phyloP scores from a whole-genome alignment of 2,329 filamentous ascomycete species.

The Periconia sp. region DNA sequence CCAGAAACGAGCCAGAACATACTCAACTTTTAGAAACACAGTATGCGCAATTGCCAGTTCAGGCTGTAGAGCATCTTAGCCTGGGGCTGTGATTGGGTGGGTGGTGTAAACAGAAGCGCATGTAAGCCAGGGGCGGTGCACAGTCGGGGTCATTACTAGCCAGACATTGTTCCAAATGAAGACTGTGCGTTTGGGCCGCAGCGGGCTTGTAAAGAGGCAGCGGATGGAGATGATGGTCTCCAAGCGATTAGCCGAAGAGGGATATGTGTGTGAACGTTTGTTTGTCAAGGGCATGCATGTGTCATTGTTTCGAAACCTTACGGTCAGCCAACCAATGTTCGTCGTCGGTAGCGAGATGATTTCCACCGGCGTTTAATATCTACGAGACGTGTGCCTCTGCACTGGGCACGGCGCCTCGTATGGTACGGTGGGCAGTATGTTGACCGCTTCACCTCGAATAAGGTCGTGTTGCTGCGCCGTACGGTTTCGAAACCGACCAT shows the following conservation, averaged over 20 bases:
- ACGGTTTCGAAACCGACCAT: neutral
- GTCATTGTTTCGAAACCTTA: neutral
- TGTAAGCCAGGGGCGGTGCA: neutral
- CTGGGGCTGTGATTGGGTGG: neutral
- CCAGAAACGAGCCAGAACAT: neutral
- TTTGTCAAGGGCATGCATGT: no score
- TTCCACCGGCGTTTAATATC: neutral
- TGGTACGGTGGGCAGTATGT: neutral
- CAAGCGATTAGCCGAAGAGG: no score
- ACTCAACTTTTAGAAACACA: neutral
- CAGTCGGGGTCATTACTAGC: no score
- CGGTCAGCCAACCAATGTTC: neutral
- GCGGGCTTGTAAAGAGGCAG: neutral
- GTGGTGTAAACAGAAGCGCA: neutral
- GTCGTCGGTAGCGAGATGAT: neutral
- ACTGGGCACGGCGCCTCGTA: neutral
- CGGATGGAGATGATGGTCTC: neutral
- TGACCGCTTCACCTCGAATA: neutral
- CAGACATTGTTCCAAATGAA: neutral
- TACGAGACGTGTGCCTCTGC: neutral
- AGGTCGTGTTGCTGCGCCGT: neutral
- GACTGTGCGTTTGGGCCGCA: neutral
- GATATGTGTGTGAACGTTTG: neutral
- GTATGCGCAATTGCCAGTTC: neutral
- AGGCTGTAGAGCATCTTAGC: neutral